Evolutionary conservation across 2,329 filamentous ascomycete genomes (phyloP), one percentile per base, ranked within the genome.

Genomic region (Talaromyces sp.): DNA sequence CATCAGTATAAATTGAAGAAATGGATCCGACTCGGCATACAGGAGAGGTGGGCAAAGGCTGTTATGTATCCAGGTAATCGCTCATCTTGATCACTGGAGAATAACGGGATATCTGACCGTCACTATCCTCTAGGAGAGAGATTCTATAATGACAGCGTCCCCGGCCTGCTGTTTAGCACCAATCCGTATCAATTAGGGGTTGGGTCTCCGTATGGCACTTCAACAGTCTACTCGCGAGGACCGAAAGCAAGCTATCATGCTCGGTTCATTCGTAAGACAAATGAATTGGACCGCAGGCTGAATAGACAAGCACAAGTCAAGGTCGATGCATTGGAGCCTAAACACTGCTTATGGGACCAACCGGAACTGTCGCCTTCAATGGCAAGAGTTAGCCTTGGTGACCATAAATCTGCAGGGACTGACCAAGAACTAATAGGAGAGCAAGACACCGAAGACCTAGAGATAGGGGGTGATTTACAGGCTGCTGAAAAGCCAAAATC

Each of bases 41-140:
- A 80, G 62, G 72, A 79, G 5, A 73, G 72, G 68, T 83, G 81
- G 81, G 76, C 76, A 19, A 75, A 76, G 65, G 81, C 81, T 1
- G 81, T 83, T 62, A 80, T 81, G 74, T 83, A 82, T 68, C 80
- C 80, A 38, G 79, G 80, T 69, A 75, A 75, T 67, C 49, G 71
- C 3, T 78, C 78, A 66, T 73, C 75, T 65, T 73, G 76, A 65
- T 68, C 54, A 45, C 61, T 69, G 65, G 56, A 45, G 10, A 43
- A 15, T 40, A 11, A 13, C 8, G 10, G 13, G 25, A 19, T 31
- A 22, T 25, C 29, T 54, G 17, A 29, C 36, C 5, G 31, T 56
- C 27, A 27, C n/a, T 31, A n/a, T 6, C 15, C 56, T 11, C 1
- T 13, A 65, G 64, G 64, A 7, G 64, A 65, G 34, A 65, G 22